Conservation (phyloP, 177 flowering plant species). For the Vitis hybrid region DNA sequence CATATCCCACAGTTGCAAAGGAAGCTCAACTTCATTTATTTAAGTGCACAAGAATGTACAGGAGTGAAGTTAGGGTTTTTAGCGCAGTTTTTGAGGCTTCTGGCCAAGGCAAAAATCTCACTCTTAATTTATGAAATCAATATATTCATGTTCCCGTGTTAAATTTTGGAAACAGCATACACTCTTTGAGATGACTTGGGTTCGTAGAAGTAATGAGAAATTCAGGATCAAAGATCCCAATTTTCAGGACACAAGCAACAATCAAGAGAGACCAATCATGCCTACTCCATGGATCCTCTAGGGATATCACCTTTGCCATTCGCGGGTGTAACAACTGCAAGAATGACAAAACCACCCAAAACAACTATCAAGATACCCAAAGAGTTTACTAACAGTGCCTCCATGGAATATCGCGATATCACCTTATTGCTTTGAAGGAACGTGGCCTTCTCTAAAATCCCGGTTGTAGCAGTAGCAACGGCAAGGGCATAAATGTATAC, state of each 20-base stretch:
- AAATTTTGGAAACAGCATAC: no score
- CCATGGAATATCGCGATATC: conserved; percentile 76
- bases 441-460: conserved; percentile 83
- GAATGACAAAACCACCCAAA: conserved; percentile 79
- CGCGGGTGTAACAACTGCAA: conserved; percentile 59
- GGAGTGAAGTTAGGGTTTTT: no score
- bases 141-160: no score
- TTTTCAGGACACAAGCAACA: not conserved
- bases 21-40: no score
- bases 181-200: no score
- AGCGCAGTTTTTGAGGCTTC: no score
- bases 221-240: no score
- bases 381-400: conserved; percentile 75
- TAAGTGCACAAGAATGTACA: no score
- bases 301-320: conserved; percentile 41
- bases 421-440: conserved; percentile 76
- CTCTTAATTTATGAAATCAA: no score
- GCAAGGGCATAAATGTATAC: conserved; percentile 83
- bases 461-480: conserved; percentile 73
- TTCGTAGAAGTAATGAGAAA: not conserved
- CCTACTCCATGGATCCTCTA: conserved; percentile 44
- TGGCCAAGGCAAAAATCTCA: no score
- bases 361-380: conserved; percentile 70
- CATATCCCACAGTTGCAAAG: no score
- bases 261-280: not conserved